A percentile compares a stretch with the other conserved stretches of the same genome.
Evolutionary conservation across 2,329 filamentous ascomycete genomes (phyloP).

Genomic region (Colletotrichum phormii): DNA sequence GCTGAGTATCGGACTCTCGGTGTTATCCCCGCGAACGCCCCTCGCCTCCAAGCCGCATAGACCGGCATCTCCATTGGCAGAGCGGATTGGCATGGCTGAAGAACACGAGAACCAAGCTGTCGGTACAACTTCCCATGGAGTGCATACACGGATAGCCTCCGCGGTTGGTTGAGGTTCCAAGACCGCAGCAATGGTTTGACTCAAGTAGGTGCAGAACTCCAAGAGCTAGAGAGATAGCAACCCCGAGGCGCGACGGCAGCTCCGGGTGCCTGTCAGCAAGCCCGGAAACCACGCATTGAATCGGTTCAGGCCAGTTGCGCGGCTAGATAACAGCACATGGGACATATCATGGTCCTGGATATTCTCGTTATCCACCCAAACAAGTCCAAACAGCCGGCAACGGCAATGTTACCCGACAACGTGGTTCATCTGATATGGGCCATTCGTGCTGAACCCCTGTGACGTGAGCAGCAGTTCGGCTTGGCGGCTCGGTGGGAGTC

Average conservation of each 20-base stretch:
- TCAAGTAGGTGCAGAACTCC: not conserved
- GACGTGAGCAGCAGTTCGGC: not conserved
- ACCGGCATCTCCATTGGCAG: not conserved
- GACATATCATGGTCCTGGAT: not conserved
- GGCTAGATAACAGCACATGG: not conserved
- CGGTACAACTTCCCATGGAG: not conserved
- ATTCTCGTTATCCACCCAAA: not conserved
- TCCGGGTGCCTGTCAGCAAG: not conserved
- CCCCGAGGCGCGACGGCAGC: not conserved
- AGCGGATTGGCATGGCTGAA: not conserved
- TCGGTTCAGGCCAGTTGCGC: not conserved
- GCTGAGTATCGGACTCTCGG: not conserved
- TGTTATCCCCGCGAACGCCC: not conserved
- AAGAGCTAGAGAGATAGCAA: not conserved
- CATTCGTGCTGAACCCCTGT: not conserved
- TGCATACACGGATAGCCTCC: not conserved
- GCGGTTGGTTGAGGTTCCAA: not conserved
- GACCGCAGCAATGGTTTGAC: not conserved
- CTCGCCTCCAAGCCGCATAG: not conserved
- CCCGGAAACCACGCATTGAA: not conserved
- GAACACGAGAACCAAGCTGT: not conserved
- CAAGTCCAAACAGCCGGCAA: not conserved
- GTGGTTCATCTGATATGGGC: not conserved
- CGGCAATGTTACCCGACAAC: not conserved
- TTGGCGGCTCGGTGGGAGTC: slow-evolving; percentile 8